Evolutionary conservation across 768 basidiomycete genomes (phyloP).

Genomic region (Naganishia onofrii): DNA sequence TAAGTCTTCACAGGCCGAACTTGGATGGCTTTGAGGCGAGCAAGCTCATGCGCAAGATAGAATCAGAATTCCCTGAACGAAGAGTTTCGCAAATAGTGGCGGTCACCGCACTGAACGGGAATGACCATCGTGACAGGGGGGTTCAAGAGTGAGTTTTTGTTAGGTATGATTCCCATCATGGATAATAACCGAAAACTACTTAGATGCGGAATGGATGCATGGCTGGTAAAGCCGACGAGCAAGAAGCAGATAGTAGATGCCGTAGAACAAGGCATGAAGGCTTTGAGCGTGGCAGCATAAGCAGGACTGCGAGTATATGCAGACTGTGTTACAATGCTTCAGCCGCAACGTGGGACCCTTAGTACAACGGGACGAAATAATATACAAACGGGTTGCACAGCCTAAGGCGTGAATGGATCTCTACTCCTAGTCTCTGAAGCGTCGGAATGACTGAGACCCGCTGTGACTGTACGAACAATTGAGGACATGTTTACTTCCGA

Average conservation of each 20-base stretch:
- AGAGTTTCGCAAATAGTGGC: slow-evolving; percentile 41
- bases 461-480: slow-evolving; percentile 15
- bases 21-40: slow-evolving; percentile 46
- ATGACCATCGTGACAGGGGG: slow-evolving; percentile 41
- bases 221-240: slow-evolving; percentile 27
- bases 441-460: background rate
- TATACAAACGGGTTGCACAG: background rate
- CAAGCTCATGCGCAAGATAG: no score
- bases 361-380: slow-evolving; percentile 2
- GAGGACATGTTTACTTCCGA: slow-evolving; percentile 11
- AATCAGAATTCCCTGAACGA: no score
- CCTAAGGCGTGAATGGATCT: background rate
- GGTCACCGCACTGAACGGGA: slow-evolving; percentile 45
- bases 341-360: background rate
- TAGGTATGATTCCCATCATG: no score
- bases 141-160: slow-evolving; percentile 41
- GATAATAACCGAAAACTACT: no score
- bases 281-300: background rate
- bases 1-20: no score
- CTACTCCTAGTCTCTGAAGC: background rate
- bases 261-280: slow-evolving; percentile 1
- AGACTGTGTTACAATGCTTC: no score
- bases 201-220: slow-evolving; percentile 27
- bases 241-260: slow-evolving; percentile 23
- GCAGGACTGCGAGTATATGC: no score